Conservation (phyloP, 768 basidiomycete genomes). For the Lactifluus hygrophoroides region DNA sequence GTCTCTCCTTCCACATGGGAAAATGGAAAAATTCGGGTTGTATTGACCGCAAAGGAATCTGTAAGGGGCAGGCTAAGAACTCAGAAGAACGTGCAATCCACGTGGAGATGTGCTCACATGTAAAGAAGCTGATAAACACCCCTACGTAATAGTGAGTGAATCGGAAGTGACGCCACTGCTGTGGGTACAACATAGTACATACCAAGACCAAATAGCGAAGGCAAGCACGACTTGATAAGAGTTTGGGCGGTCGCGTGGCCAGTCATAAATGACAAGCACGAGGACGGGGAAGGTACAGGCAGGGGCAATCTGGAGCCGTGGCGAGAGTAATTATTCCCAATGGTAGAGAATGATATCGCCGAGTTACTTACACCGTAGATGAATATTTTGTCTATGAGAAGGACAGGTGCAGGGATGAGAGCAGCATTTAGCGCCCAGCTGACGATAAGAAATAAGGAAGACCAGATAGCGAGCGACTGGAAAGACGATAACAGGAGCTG, state of each 20-base stretch:
- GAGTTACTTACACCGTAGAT: constrained; percentile 40
- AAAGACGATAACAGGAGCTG: constrained; percentile 35
- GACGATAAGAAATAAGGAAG: constrained; percentile 8
- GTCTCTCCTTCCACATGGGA: constrained; percentile 38
- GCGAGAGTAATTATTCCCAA: background rate
- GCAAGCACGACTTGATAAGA: constrained; percentile 56
- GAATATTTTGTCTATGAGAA: constrained; percentile 49
- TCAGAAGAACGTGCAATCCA: background rate
- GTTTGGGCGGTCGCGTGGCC: constrained; percentile 50
- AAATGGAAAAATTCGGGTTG: constrained; percentile 24
- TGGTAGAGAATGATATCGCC: constrained; percentile 21
- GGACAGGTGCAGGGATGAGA: background rate
- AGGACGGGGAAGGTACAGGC: constrained; percentile 52
- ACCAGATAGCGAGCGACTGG: constrained; percentile 19
- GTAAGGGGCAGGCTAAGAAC: background rate
- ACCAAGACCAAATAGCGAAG: constrained; percentile 60
- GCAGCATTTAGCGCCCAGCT: constrained; percentile 6
- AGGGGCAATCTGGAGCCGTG: constrained; percentile 40
- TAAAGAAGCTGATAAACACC: constrained; percentile 50
- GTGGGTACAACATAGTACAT: constrained; percentile 9
- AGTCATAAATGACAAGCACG: constrained; percentile 61
- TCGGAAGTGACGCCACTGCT: background rate
- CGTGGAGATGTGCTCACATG: constrained; percentile 28
- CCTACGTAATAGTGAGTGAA: constrained; percentile 30
- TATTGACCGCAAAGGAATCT: constrained; percentile 40